These are phyloP conservation scores for Fonsecaea pedrosoi DNA, from an alignment of 2,329 filamentous ascomycete genomes.

Conservation along the genomic window DNA sequence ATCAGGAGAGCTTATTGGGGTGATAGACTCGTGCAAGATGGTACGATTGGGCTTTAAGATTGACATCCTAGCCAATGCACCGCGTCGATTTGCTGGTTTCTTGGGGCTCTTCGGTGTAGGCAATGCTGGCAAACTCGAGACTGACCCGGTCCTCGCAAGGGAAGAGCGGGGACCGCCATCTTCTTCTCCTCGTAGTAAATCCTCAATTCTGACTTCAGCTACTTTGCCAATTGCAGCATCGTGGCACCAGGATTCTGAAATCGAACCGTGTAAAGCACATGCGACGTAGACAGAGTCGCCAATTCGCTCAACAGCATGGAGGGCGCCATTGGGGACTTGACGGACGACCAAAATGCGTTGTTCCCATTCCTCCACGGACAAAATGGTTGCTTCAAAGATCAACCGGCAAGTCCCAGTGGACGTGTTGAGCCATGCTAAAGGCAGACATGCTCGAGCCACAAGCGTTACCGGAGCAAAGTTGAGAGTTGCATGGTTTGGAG, in stretches of 20 bases:
- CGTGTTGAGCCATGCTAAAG: slow-evolving; percentile 36
- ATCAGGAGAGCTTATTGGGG: neutral
- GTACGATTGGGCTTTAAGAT: slow-evolving; percentile 32
- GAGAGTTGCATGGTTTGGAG: neutral
- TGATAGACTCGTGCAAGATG: neutral
- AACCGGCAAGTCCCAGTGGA: slow-evolving; percentile 8
- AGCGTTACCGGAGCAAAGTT: slow-evolving; percentile 34
- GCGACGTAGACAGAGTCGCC: slow-evolving; percentile 27
- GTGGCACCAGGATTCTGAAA: slow-evolving; percentile 34
- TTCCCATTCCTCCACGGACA: slow-evolving; percentile 33
- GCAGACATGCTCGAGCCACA: slow-evolving; percentile 37
- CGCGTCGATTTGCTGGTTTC: slow-evolving; percentile 37
- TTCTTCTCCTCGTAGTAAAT: slow-evolving; percentile 18
- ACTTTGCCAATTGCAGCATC: slow-evolving; percentile 35
- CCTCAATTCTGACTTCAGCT: slow-evolving; percentile 26
- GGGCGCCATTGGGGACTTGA: slow-evolving; percentile 31
- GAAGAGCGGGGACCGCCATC: neutral
- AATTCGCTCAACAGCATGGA: slow-evolving; percentile 38
- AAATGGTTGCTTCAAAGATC: slow-evolving; percentile 33
- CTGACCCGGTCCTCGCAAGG: slow-evolving; percentile 28
- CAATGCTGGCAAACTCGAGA: slow-evolving; percentile 24
- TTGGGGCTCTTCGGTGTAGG: slow-evolving; percentile 33
- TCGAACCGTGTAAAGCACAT: slow-evolving; percentile 34
- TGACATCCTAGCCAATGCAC: slow-evolving; percentile 39
- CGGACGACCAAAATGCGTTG: slow-evolving; percentile 34